Conservation (phyloP, 306 rosid genomes). For the Cucurbita maxima region DNA sequence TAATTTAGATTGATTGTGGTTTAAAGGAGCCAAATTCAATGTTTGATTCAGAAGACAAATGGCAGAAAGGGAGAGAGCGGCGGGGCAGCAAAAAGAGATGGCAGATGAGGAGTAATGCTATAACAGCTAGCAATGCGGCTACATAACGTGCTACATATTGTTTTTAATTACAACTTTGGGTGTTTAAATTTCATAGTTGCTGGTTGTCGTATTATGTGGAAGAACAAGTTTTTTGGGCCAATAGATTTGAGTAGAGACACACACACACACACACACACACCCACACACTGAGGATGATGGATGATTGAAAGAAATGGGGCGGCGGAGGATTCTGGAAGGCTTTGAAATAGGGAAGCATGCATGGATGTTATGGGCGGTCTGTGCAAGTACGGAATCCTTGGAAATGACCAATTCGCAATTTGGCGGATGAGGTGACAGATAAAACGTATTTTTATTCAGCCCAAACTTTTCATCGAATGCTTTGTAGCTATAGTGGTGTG, state of each 20-base stretch:
- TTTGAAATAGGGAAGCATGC: conserved; percentile 1
- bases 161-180: neutral
- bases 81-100: neutral
- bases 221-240: neutral
- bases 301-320: conserved; percentile 1
- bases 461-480: neutral
- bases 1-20: too few relatives aligned
- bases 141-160: neutral
- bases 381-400: conserved; percentile 9
- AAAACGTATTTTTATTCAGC: neutral
- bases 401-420: conserved; percentile 7
- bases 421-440: neutral
- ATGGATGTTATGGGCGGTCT: conserved; percentile 15
- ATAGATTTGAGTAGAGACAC: too few relatives aligned
- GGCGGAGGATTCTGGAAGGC: neutral
- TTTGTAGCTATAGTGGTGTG: too few relatives aligned
- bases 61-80: neutral
- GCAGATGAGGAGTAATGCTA: neutral
- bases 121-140: neutral
- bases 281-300: too few relatives aligned
- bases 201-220: neutral
- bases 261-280: too few relatives aligned
- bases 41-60: neutral
- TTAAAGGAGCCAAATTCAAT: neutral
- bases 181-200: too few relatives aligned